phyloP scores from a whole-genome alignment of 352 stramenopile genomes.

The Pythium apleroticum region DNA sequence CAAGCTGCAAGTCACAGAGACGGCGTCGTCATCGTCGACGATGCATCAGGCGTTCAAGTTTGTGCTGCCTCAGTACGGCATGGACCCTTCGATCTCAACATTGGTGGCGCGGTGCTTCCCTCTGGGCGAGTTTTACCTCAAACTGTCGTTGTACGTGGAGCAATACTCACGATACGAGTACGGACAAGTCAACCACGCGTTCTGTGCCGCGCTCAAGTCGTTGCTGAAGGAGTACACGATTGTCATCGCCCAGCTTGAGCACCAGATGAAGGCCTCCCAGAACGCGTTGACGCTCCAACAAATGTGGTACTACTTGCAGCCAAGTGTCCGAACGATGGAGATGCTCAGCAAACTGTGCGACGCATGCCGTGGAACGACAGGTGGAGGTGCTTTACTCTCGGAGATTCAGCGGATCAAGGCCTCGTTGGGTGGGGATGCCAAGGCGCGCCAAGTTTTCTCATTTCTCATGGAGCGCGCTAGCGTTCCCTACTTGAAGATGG shows the following conservation, averaged over 20 bases:
- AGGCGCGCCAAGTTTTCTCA: conserved; percentile 72
- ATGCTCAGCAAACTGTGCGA: conserved; percentile 87
- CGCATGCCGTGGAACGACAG: conserved; percentile 65
- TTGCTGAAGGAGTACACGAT: conserved; percentile 93
- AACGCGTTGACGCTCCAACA: conserved; percentile 85
- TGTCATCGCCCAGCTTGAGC: conserved; percentile 91
- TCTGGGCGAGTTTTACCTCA: conserved; percentile 79
- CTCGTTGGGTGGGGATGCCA: conserved; percentile 75
- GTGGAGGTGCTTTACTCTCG: conserved; percentile 91
- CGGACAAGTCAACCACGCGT: conserved; percentile 92
- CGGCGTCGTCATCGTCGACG: conserved; percentile 9
- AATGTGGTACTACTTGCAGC: conserved; percentile 92
- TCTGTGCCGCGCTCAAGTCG: conserved; percentile 91
- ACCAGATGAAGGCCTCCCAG: conserved; percentile 50
- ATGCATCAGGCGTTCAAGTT: conserved; percentile 57
- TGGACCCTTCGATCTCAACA: conserved; percentile 79
- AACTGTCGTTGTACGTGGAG: conserved; percentile 75
- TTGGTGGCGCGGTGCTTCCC: conserved; percentile 66
- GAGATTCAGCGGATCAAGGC: conserved; percentile 85
- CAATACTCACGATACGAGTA: conserved; percentile 89
- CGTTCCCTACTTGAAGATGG: conserved; percentile 89
- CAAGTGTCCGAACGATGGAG: conserved; percentile 91
- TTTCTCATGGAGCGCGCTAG: conserved; percentile 84
- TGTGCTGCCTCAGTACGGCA: conserved; percentile 57
- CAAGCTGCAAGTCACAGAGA: conserved; percentile 59